phyloP scores from a whole-genome alignment of 2,329 filamentous ascomycete genomes.

The Didymella keratinophila region DNA sequence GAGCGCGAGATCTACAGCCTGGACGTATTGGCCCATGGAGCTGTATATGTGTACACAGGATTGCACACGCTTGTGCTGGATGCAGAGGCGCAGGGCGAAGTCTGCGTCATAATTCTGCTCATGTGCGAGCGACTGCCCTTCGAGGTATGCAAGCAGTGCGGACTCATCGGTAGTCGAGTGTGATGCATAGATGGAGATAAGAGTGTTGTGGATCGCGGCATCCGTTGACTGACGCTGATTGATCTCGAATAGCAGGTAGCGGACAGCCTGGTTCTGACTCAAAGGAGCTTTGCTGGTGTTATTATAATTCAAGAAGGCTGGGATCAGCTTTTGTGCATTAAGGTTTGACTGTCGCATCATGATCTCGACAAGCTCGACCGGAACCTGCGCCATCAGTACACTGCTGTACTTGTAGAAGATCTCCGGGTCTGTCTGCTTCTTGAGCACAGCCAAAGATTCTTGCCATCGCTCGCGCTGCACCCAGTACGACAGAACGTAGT shows the following conservation, averaged over 20 bases:
- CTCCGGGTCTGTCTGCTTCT: conserved; percentile 89
- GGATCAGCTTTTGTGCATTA: conserved; percentile 86
- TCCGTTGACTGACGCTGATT: conserved; percentile 82
- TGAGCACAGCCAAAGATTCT: conserved; percentile 85
- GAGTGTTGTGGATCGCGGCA: conserved; percentile 93
- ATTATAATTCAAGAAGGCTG: conserved; percentile 93
- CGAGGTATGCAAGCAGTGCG: conserved; percentile 84
- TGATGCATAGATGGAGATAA: conserved; percentile 94
- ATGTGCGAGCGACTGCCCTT: conserved; percentile 77
- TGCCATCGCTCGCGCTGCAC: conserved; percentile 92
- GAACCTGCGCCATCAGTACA: conserved; percentile 90
- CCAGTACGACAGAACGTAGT: conserved; percentile 97
- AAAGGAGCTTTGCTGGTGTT: conserved; percentile 74
- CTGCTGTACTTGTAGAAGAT: conserved; percentile 97
- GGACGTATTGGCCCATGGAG: conserved; percentile 91
- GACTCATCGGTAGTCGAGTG: conserved; percentile 84
- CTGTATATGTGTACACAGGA: conserved; percentile 98
- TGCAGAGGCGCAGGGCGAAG: conserved; percentile 93
- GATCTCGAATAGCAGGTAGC: conserved; percentile 93
- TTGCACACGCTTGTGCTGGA: conserved; percentile 90
- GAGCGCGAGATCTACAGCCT: conserved; percentile 90
- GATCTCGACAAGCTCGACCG: conserved; percentile 89
- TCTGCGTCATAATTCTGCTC: conserved; percentile 92
- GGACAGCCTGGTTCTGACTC: conserved; percentile 82
- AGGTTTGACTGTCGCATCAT: conserved; percentile 90